Evolutionary conservation across 306 rosid species (phyloP), one percentile per base, ranked within the genome.

Genomic region (Quercus alba): DNA sequence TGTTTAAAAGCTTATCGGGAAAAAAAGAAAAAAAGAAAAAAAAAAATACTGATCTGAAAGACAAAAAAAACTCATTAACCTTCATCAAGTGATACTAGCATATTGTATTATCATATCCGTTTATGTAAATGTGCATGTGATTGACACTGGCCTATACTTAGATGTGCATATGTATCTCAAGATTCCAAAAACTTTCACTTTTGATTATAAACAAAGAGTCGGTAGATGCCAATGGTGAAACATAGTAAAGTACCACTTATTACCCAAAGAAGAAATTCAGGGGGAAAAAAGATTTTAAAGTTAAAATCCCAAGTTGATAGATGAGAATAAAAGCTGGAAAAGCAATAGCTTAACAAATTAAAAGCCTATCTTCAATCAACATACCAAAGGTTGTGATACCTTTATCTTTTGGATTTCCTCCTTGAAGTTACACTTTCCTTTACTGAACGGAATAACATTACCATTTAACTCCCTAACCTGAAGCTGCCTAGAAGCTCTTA

Each of bases 381-480:
- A 67, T 82, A 93, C 98, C 56, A 75, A 79, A 62, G 97, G 99
- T 57, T 80, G 86, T 75, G 93, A 84, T 71, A 86, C 92, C 71
- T 81, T 88, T 2, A 87, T 82, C 79, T 90, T 95, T 76, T 66
- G 85, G 57, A 85, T 83, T 75, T 93, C 94, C 81, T 91, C 26
- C 26, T 25, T 25, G 87, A 95, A 90, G 84, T 77, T 89, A 61
- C 87, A 25, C 1, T 25, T 25, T 25, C 26, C 26, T 85, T 33
- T 75, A 66, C 52, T 82, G 66, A 89, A 86, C 19, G 82, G 81
- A 79, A 84, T 84, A 68, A 25, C 73, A 82, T 75, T 82, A 83
- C 99, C 95, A 81, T 70, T 83, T 74, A 95, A 80, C 89, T 93
- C 98, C 87, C 97, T 90, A 38, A 77, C 88, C 57, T 83, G 94